These are phyloP conservation scores for Colletotrichum melonis DNA, from an alignment of 2,329 filamentous ascomycete species.

Conservation along the genomic window DNA sequence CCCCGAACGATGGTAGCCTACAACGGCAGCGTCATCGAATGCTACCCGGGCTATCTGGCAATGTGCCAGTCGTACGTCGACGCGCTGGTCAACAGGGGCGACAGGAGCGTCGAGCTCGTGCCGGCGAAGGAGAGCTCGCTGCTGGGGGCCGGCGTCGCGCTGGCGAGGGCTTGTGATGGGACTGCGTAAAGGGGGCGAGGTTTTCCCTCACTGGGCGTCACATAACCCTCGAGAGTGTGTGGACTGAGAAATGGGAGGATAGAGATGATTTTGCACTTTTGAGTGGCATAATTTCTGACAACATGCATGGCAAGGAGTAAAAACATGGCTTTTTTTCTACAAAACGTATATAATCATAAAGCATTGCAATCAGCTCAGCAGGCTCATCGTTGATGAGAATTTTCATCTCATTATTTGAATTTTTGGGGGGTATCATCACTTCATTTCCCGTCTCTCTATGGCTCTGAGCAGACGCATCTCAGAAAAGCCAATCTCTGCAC, in stretches of 20 bases:
- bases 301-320: constrained; percentile 7
- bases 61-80: constrained; percentile 74
- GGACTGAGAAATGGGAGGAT: background rate
- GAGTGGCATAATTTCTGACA: background rate
- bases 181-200: background rate
- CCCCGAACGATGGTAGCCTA: constrained; percentile 74
- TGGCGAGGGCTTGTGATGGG: constrained; percentile 51
- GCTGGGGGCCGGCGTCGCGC: constrained; percentile 79
- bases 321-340: background rate
- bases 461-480: background rate
- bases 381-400: background rate
- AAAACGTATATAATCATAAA: constrained; percentile 16
- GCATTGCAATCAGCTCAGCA: background rate
- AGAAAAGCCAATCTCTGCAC: background rate
- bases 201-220: background rate
- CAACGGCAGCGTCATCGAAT: constrained; percentile 83
- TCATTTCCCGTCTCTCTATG: background rate
- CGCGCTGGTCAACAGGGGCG: constrained; percentile 57
- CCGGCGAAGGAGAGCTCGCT: constrained; percentile 80
- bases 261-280: background rate
- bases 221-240: background rate
- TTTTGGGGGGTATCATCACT: constrained; percentile 10
- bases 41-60: constrained; percentile 75
- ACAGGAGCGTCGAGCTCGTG: constrained; percentile 69
- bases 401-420: background rate